These are phyloP conservation scores for Penicillium lividum DNA, from an alignment of 495 filamentous ascomycete genomes.

Conservation along the genomic window DNA sequence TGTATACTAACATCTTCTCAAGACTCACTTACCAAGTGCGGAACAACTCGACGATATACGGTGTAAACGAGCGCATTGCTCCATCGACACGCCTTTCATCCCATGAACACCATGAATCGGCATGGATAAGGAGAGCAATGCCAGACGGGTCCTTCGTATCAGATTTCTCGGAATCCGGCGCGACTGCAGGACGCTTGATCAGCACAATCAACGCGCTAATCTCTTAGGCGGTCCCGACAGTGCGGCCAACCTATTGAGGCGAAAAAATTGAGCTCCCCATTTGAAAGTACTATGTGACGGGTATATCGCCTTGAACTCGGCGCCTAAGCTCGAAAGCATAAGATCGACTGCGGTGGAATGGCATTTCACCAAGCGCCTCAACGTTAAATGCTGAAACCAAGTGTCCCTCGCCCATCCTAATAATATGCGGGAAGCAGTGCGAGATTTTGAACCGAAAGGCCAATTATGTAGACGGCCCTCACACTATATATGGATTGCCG, in stretches of 20 bases:
- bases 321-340: neutral
- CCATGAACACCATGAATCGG: too few relatives aligned
- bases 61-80: neutral
- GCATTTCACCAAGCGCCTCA: neutral
- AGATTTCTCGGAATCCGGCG: too few relatives aligned
- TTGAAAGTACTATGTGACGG: conserved; percentile 3
- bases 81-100: too few relatives aligned
- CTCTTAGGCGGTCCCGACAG: conserved; percentile 1
- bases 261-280: neutral
- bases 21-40: neutral
- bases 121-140: too few relatives aligned
- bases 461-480: neutral
- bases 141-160: too few relatives aligned
- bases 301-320: conserved; percentile 1
- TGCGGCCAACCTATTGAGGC: conserved; percentile 5
- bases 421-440: neutral
- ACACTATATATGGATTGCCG: neutral
- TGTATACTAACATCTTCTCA: conserved; percentile 6
- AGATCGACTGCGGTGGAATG: neutral
- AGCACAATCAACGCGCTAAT: neutral
- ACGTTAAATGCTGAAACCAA: neutral
- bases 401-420: neutral
- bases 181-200: conserved; percentile 2
- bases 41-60: neutral
- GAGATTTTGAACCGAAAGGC: neutral